These are phyloP conservation scores for Vigna unguiculata DNA, from an alignment of 306 rosid genomes.

Conservation along the genomic window DNA sequence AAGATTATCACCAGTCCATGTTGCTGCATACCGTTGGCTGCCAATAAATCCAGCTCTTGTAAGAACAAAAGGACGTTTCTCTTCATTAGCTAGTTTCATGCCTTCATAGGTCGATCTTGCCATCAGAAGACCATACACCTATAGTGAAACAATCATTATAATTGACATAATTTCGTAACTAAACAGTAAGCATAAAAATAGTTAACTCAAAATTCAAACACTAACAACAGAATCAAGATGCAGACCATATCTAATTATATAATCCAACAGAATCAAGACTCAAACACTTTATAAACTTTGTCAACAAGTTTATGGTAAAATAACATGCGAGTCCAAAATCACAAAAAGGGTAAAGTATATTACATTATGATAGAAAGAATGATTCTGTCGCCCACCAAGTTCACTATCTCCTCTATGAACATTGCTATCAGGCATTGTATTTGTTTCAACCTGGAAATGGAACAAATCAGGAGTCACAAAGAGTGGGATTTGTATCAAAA, in stretches of 20 bases:
- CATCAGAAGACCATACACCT: constrained; percentile 94
- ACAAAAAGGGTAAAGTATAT: constrained; percentile 44
- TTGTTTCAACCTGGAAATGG: constrained; percentile 69
- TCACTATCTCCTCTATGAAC: constrained; percentile 89
- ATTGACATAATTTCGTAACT: constrained; percentile 7
- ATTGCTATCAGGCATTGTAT: constrained; percentile 93
- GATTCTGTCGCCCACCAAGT: constrained; percentile 89
- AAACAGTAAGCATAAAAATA: constrained; percentile 24
- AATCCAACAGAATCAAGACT: constrained; percentile 12
- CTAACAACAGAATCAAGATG: constrained; percentile 34
- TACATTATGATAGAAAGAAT: constrained; percentile 93
- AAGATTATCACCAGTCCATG: constrained; percentile 96
- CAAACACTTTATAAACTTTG: neutral
- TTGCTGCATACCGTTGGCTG: constrained; percentile 95
- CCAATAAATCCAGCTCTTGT: constrained; percentile 96
- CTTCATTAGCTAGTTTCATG: constrained; percentile 73
- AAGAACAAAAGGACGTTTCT: constrained; percentile 93
- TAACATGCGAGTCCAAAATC: neutral
- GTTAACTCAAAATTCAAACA: constrained; percentile 33
- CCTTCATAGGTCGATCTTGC: constrained; percentile 95
- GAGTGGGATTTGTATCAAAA: constrained; percentile 12
- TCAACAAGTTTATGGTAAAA: constrained; percentile 36
- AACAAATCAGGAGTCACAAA: constrained; percentile 27
- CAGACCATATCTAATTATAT: constrained; percentile 29
- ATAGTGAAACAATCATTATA: constrained; percentile 41